Percentiles rank a stretch among this genome's conserved stretches.
Evolutionary conservation across 2,329 filamentous ascomycete genomes (phyloP).

Genomic region (Nannizziopsis arthrosporioides): DNA sequence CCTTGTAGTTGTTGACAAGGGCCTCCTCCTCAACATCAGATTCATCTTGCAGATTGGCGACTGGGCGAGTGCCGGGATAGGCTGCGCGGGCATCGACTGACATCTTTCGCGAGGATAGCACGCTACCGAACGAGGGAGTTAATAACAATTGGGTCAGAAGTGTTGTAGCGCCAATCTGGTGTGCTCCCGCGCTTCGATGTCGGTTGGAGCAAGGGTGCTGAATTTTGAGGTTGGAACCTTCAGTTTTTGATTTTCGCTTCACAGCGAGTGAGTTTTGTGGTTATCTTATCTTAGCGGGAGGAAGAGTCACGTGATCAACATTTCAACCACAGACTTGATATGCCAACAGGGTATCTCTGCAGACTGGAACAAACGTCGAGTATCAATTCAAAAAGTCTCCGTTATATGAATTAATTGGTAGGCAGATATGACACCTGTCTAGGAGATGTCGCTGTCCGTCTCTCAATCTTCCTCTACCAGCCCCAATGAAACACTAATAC

Average conservation of each 20-base stretch:
- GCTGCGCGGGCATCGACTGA: constrained; percentile 28
- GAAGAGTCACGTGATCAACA: constrained; percentile 12
- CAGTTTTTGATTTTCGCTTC: constrained; percentile 28
- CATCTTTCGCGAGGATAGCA: constrained; percentile 26
- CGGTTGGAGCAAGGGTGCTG: background rate
- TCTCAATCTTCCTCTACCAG: background rate
- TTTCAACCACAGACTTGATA: background rate
- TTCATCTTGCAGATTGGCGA: constrained; percentile 52
- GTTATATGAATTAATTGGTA: background rate
- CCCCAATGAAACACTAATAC: no score
- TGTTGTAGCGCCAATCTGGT: background rate
- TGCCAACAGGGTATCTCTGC: background rate
- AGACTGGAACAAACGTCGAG: background rate
- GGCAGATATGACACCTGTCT: background rate
- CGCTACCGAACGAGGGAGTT: background rate
- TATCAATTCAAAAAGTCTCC: no score
- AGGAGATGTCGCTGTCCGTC: background rate
- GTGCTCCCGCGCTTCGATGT: background rate
- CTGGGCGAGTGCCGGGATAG: constrained; percentile 31
- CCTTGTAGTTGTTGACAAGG: constrained; percentile 87
- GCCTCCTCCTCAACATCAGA: constrained; percentile 95
- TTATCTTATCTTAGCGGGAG: constrained; percentile 34
- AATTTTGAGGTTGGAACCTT: constrained; percentile 9
- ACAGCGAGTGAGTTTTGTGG: constrained; percentile 26
- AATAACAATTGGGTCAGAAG: background rate